Conservation (phyloP, 2,329 filamentous ascomycete species). For the Penicillium expansum region DNA sequence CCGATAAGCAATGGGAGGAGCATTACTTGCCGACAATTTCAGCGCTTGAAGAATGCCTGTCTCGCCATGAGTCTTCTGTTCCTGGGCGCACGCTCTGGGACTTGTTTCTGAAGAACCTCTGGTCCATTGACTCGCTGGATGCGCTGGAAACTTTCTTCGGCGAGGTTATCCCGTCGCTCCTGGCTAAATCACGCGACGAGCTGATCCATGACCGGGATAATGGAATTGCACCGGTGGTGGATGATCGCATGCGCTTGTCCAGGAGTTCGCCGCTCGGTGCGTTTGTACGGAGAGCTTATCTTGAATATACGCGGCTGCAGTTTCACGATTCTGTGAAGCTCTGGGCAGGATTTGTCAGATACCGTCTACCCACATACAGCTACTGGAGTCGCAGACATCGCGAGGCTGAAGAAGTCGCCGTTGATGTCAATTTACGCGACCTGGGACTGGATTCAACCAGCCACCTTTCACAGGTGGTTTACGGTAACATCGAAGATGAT, state of each 20-base stretch:
- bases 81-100: conserved; percentile 87
- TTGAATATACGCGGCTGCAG: conserved; percentile 76
- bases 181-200: conserved; percentile 63
- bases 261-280: conserved; percentile 75
- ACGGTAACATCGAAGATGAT: conserved; percentile 47
- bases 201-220: conserved; percentile 55
- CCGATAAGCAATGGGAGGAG: conserved; percentile 30
- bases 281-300: conserved; percentile 71
- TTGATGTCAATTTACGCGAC: conserved; percentile 62
- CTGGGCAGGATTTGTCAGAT: conserved; percentile 80
- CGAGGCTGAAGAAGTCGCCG: conserved; percentile 47
- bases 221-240: conserved; percentile 47
- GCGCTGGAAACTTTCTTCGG: conserved; percentile 75
- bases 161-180: conserved; percentile 50
- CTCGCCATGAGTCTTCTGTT: conserved; percentile 50
- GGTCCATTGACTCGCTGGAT: conserved; percentile 80
- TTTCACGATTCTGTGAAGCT: conserved; percentile 76
- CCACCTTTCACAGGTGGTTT: conserved; percentile 50
- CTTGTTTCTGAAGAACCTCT: conserved; percentile 74
- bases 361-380: conserved; percentile 70
- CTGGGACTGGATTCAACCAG: conserved; percentile 55
- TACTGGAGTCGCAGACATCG: conserved; percentile 58
- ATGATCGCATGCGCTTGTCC: conserved; percentile 60
- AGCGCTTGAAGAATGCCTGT: conserved; percentile 50
- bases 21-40: conserved; percentile 40